A percentile compares a stretch with the other conserved stretches of the same genome.
These are phyloP conservation scores for Pseudogymnoascus pannorum DNA, from an alignment of 2,329 filamentous ascomycete genomes.

Conservation along the genomic window DNA sequence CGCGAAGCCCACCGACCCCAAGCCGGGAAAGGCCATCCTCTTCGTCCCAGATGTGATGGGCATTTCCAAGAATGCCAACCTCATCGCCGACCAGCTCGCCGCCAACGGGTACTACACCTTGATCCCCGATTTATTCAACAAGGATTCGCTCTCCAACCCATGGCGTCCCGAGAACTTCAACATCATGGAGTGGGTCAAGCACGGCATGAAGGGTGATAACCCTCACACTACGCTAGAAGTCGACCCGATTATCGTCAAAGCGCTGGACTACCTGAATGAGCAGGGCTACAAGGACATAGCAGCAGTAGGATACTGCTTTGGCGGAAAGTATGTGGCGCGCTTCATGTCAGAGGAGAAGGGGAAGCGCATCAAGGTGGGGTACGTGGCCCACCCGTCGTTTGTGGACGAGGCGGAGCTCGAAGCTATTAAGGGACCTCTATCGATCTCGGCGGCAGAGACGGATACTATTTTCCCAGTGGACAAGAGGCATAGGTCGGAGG, in stretches of 20 bases:
- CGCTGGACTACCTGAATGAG: constrained; percentile 51
- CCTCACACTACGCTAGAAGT: constrained; percentile 25
- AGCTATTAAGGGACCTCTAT: constrained; percentile 58
- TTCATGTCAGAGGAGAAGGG: constrained; percentile 51
- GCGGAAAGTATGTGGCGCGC: constrained; percentile 66
- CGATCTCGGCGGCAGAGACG: constrained; percentile 58
- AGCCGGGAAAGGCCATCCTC: constrained; percentile 30
- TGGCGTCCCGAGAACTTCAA: constrained; percentile 37
- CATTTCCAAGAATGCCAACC: constrained; percentile 49
- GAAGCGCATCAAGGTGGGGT: constrained; percentile 61
- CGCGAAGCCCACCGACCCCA: constrained; percentile 25
- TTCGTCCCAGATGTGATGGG: constrained; percentile 27
- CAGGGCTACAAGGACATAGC: constrained; percentile 54
- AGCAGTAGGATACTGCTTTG: constrained; percentile 67
- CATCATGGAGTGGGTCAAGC: constrained; percentile 40
- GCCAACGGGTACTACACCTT: constrained; percentile 47
- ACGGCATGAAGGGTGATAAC: constrained; percentile 26
- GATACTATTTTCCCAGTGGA: constrained; percentile 59
- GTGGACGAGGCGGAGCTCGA: constrained; percentile 59
- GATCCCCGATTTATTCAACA: constrained; percentile 65
- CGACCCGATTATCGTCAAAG: constrained; percentile 37
- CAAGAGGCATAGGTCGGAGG: constrained; percentile 57
- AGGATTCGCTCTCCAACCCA: constrained; percentile 49
- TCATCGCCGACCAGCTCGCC: constrained; percentile 69
- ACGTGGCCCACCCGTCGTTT: constrained; percentile 69